Evolutionary conservation across 345 rosid genomes (phyloP), one percentile per base, ranked within the genome.

Genomic region (Gossypium thurberi): DNA sequence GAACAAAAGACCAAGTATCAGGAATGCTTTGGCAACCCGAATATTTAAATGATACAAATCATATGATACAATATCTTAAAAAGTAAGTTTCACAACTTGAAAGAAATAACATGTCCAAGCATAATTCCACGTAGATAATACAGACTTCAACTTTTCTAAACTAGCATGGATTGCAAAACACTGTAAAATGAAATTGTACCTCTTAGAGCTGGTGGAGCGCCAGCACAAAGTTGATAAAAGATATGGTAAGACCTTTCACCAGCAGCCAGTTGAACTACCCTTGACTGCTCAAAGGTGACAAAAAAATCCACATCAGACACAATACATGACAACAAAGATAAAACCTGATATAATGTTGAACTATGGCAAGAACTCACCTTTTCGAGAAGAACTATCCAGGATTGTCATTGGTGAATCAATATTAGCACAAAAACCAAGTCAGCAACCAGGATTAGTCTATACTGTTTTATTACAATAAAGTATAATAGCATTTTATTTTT

Each of bases 161-260:
- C 20, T 69, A 62, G 72, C 58, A 69, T 37, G 48, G 71, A 65
- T 17, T 21, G 59, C 33, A 21, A 57, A 63, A 28, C 21, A 0
- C 43, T 26, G 28, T 4, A 33, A 46, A 68, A 60, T 20, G 76
- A 68, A 69, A 78, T 69, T 52, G 50, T 85, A 95, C 99, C 99
- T 92, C 85, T 92, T 56, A 95, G 90, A 80, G 64, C 70, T 57
- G 89, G 81, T 20, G 98, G 86, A 87, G 94, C 98, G 63, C 99
- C 98, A 69, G 94, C 94, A 85, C 99, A 95, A 37, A 95, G 86
- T 81, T 91, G 93, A 81, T 95, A 95, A 74, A 95, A 91, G 74
- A 95, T 78, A 74, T 92, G 98, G 81, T 88, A 95, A 28, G 99
- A 89, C 81, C 99, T 84, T 88, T 95, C 99, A 71, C 96, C 96